Percentiles rank a stretch among this genome's conserved stretches.
These are phyloP conservation scores for Pleurotus platypus DNA, from an alignment of 768 basidiomycete genomes.

Conservation along the genomic window DNA sequence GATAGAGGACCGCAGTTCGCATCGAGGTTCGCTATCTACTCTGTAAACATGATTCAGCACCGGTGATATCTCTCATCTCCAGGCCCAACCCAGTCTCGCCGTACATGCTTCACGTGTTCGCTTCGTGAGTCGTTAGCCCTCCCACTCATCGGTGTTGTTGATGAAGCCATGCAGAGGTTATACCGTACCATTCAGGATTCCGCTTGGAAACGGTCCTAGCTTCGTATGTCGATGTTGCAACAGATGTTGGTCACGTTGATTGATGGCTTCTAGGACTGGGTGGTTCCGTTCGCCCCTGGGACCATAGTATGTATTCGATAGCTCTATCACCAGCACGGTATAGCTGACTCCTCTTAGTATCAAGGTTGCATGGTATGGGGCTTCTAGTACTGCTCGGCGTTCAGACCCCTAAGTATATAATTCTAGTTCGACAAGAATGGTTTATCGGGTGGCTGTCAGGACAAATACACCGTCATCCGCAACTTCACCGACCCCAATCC, in stretches of 20 bases:
- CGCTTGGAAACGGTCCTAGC: not conserved
- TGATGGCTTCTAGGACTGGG: slow-evolving; percentile 1
- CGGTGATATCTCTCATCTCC: too few relatives aligned
- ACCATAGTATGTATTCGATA: not conserved
- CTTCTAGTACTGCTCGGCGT: not conserved
- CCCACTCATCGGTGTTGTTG: not conserved
- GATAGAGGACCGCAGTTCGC: not conserved
- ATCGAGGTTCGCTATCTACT: too few relatives aligned
- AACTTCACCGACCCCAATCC: slow-evolving; percentile 26
- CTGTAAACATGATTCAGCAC: too few relatives aligned
- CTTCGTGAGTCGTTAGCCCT: not conserved
- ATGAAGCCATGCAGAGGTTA: not conserved
- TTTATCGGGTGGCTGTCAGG: slow-evolving; percentile 60
- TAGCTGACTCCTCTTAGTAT: slow-evolving; percentile 33
- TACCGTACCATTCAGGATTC: not conserved
- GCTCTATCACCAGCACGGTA: not conserved
- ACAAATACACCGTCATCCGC: slow-evolving; percentile 48
- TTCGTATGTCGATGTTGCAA: not conserved
- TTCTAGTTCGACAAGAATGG: slow-evolving; percentile 52
- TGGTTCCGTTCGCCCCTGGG: slow-evolving; percentile 1
- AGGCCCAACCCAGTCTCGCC: slow-evolving; percentile 1
- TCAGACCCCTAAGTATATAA: not conserved
- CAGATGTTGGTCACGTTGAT: not conserved
- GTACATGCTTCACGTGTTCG: not conserved
- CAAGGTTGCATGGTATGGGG: slow-evolving; percentile 61